These are phyloP conservation scores for Blastobotrys niveus DNA, from an alignment of 1,139 yeast genomes.

Conservation along the genomic window DNA sequence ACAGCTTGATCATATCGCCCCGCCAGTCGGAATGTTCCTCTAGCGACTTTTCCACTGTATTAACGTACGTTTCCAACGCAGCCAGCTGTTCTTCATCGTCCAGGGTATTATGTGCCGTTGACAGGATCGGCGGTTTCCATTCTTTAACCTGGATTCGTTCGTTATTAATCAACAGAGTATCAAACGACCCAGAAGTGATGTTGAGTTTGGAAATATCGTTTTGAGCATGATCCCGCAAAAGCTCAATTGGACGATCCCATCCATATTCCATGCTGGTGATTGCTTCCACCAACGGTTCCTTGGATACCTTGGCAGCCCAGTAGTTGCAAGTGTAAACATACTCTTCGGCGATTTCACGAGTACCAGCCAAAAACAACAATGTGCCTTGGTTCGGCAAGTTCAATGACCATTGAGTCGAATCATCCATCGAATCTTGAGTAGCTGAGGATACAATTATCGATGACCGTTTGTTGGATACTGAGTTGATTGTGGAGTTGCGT, in stretches of 20 bases:
- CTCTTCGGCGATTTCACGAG: conserved; percentile 61
- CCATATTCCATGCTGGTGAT: conserved; percentile 78
- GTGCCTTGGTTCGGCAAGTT: conserved; percentile 35
- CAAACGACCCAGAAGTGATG: conserved; percentile 21
- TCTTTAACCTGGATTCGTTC: conserved; percentile 26
- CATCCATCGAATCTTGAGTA: not conserved
- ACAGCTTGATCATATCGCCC: conserved; percentile 24
- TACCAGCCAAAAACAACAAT: conserved; percentile 46
- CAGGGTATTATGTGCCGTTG: conserved; percentile 24
- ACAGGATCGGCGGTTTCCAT: conserved; percentile 33
- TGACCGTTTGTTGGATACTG: conserved; percentile 14
- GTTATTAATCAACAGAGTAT: conserved; percentile 24
- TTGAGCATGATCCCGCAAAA: conserved; percentile 8
- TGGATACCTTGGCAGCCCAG: conserved; percentile 84
- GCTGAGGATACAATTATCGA: conserved; percentile 12
- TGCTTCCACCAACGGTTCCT: conserved; percentile 60
- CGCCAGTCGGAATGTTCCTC: conserved; percentile 28
- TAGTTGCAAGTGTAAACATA: conserved; percentile 76
- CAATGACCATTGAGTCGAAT: conserved; percentile 31
- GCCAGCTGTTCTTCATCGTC: conserved; percentile 30
- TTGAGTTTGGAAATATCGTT: conserved; percentile 4
- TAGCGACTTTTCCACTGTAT: conserved; percentile 23
- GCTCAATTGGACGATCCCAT: conserved; percentile 46
- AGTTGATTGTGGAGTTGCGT: no score
- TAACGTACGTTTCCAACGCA: conserved; percentile 24